A percentile compares a stretch with the other conserved stretches of the same genome.
Conservation (phyloP, 257 asterid genomes). For the Nicotiana noctiflora region DNA sequence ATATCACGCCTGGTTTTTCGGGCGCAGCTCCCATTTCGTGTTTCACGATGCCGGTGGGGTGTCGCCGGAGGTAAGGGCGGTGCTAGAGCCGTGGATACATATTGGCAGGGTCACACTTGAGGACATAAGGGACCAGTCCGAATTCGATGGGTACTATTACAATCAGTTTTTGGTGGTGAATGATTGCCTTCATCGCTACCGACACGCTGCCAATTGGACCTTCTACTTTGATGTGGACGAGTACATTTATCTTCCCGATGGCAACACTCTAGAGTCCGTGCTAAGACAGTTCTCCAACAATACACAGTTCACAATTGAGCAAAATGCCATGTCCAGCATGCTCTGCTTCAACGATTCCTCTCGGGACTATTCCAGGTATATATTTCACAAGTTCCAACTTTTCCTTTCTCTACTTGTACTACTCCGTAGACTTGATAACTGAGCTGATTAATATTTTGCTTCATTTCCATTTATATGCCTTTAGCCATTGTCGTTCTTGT, state of each 20-base stretch:
- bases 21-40: constrained; percentile 63
- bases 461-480: neutral
- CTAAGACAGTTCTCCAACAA: constrained; percentile 40
- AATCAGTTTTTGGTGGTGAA: constrained; percentile 72
- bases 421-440: neutral
- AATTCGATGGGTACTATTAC: constrained; percentile 75
- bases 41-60: constrained; percentile 82
- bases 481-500: neutral
- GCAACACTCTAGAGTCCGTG: constrained; percentile 38
- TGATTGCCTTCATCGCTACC: constrained; percentile 66
- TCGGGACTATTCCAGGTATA: constrained; percentile 44
- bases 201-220: constrained; percentile 55
- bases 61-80: constrained; percentile 47
- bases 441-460: neutral
- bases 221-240: constrained; percentile 83
- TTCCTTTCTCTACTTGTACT: neutral
- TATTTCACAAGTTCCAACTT: neutral
- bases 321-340: constrained; percentile 63
- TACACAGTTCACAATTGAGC: constrained; percentile 73
- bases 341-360: constrained; percentile 59
- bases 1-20: constrained; percentile 54
- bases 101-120: constrained; percentile 60
- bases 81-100: constrained; percentile 63
- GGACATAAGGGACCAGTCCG: constrained; percentile 64
- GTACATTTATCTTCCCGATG: constrained; percentile 52